Evolutionary conservation across 2,329 filamentous ascomycete species (phyloP).

Genomic region (Colletotrichum spaethianum): DNA sequence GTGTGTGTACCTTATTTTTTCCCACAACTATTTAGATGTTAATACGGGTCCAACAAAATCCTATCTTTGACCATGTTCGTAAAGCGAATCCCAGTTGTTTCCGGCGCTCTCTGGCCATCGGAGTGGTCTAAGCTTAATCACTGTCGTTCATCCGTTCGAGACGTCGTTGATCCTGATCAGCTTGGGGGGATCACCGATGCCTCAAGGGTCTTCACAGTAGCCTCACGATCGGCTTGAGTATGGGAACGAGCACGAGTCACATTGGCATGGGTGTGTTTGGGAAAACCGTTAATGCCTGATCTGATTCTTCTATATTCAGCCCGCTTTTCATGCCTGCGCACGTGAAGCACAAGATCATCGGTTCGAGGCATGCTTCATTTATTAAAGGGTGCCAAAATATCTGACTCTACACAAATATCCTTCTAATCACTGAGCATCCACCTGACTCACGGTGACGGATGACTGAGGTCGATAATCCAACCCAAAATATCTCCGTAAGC

Average conservation of each 20-base stretch:
- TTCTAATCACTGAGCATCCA: not conserved
- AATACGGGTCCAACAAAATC: not conserved
- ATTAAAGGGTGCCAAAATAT: not conserved
- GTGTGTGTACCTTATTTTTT: constrained; percentile 4
- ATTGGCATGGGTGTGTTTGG: not conserved
- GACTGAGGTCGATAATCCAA: no score
- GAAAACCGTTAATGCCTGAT: not conserved
- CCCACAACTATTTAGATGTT: not conserved
- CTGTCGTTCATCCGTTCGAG: not conserved
- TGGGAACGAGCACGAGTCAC: not conserved
- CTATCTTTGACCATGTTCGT: not conserved
- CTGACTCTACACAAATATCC: not conserved
- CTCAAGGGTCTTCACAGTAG: not conserved
- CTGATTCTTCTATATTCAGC: not conserved
- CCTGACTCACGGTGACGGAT: not conserved
- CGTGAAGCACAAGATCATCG: not conserved
- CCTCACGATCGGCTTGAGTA: not conserved
- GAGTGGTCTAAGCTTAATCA: not conserved
- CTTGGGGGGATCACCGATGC: not conserved
- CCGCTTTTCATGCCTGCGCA: not conserved
- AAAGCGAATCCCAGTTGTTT: not conserved
- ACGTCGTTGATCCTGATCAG: not conserved
- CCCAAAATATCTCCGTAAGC: not conserved
- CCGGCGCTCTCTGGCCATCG: not conserved
- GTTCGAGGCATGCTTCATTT: not conserved